phyloP scores from a whole-genome alignment of 306 rosid genomes.

The Inga leiocalycina region DNA sequence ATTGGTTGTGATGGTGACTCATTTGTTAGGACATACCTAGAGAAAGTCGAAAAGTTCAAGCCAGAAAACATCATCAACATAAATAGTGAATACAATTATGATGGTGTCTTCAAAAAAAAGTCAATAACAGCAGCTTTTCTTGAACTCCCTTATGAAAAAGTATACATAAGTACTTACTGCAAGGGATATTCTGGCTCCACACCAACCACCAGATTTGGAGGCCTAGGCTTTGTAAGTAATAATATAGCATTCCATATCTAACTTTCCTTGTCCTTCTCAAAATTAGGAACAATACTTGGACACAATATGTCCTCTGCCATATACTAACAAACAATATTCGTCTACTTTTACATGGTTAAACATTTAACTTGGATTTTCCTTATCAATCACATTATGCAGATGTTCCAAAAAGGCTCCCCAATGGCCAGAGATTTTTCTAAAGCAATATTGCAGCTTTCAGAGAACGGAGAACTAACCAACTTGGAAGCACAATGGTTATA shows the following conservation, averaged over 20 bases:
- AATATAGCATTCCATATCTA: background rate
- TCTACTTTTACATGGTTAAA: background rate
- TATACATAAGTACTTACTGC: conserved; percentile 52
- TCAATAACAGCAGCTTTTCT: conserved; percentile 67
- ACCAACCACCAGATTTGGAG: conserved; percentile 61
- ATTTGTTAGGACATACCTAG: conserved; percentile 52
- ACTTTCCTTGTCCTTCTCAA: background rate
- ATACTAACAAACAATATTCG: background rate
- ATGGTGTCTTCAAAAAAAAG: conserved; percentile 21
- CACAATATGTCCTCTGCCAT: background rate
- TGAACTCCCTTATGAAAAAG: conserved; percentile 68
- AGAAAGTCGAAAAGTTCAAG: conserved; percentile 39
- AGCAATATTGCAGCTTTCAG: conserved; percentile 53
- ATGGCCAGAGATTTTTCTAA: conserved; percentile 57
- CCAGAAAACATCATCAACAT: conserved; percentile 33
- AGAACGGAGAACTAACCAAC: conserved; percentile 41
- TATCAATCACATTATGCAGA: conserved; percentile 44
- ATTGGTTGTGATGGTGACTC: conserved; percentile 66
- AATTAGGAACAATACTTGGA: background rate
- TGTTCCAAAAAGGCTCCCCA: conserved; percentile 77
- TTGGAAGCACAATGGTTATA: conserved; percentile 51
- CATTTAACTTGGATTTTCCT: background rate
- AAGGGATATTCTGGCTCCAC: conserved; percentile 40
- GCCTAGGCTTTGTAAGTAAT: conserved; percentile 72
- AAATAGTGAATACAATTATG: conserved; percentile 29